A percentile compares a stretch with the other conserved stretches of the same genome.
phyloP scores from a whole-genome alignment of 1,284 basidiomycete species.

The Ganoderma resinaceum region DNA sequence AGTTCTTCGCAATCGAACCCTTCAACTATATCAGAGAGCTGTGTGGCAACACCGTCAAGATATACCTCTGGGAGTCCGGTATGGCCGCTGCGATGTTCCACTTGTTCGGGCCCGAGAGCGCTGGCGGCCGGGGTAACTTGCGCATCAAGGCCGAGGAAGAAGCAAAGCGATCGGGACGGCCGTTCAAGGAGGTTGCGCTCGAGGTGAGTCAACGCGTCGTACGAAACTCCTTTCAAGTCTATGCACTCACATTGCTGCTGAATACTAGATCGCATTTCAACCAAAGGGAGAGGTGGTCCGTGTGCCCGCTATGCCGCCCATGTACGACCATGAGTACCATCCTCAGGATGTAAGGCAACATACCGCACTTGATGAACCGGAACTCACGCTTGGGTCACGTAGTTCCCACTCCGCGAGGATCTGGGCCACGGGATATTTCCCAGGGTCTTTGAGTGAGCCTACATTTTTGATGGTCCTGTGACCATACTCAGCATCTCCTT shows the following conservation, averaged over 20 bases:
- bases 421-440: slow-evolving; percentile 12
- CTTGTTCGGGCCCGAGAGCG: slow-evolving; percentile 24
- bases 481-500: neutral
- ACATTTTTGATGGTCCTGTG: neutral
- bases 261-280: slow-evolving; percentile 21
- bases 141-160: slow-evolving; percentile 24
- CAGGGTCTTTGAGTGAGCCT: slow-evolving; percentile 20
- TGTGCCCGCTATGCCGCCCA: slow-evolving; percentile 30
- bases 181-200: slow-evolving; percentile 20
- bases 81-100: slow-evolving; percentile 19
- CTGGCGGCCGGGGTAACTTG: slow-evolving; percentile 28
- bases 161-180: slow-evolving; percentile 17
- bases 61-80: slow-evolving; percentile 27
- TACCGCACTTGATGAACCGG: neutral
- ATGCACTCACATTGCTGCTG: no score
- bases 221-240: neutral
- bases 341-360: slow-evolving; percentile 31
- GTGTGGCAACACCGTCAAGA: slow-evolving; percentile 20
- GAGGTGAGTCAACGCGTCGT: slow-evolving; percentile 12
- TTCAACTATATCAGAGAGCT: slow-evolving; percentile 9
- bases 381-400: neutral
- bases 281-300: slow-evolving; percentile 17
- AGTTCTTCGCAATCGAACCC: slow-evolving; percentile 28
- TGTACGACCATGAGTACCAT: slow-evolving; percentile 34
- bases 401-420: slow-evolving; percentile 3